A percentile compares a stretch with the other conserved stretches of the same genome.
Conservation (phyloP, 495 filamentous ascomycete genomes). For the Aspergillus nanangensis region DNA sequence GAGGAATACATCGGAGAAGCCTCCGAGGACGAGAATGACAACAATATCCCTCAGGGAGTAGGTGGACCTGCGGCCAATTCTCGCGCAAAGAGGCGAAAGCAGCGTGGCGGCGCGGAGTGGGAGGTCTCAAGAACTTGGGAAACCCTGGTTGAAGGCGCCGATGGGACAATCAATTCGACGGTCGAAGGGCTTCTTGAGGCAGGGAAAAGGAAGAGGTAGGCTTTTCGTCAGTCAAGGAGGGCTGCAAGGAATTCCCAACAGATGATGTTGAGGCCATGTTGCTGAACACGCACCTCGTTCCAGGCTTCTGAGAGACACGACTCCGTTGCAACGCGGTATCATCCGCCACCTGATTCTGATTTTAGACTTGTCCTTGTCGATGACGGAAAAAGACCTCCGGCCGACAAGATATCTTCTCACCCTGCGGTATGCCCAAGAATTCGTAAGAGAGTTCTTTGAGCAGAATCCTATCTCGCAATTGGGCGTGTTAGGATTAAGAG, state of each 20-base stretch:
- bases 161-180: constrained; percentile 67
- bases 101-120: constrained; percentile 55
- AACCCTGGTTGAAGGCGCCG: constrained; percentile 63
- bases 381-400: constrained; percentile 90
- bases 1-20: constrained; percentile 75
- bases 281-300: constrained; percentile 1
- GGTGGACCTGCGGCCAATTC: constrained; percentile 22
- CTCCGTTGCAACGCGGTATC: constrained; percentile 90
- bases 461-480: constrained; percentile 99
- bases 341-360: constrained; percentile 91
- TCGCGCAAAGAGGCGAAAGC: constrained; percentile 43
- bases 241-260: neutral
- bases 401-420: constrained; percentile 81
- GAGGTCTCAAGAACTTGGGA: constrained; percentile 59
- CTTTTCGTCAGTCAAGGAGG: neutral
- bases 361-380: constrained; percentile 88
- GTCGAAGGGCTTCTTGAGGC: constrained; percentile 67
- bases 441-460: constrained; percentile 93
- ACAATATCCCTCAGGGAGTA: constrained; percentile 46
- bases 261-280: constrained; percentile 8
- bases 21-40: constrained; percentile 83
- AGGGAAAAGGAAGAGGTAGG: constrained; percentile 70
- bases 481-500: constrained; percentile 83
- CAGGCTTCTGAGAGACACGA: constrained; percentile 84
- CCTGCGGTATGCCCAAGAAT: constrained; percentile 79